These are phyloP conservation scores for Toxoplasma gondii DNA, from an alignment of 169 alveolate species.

Conservation along the genomic window DNA sequence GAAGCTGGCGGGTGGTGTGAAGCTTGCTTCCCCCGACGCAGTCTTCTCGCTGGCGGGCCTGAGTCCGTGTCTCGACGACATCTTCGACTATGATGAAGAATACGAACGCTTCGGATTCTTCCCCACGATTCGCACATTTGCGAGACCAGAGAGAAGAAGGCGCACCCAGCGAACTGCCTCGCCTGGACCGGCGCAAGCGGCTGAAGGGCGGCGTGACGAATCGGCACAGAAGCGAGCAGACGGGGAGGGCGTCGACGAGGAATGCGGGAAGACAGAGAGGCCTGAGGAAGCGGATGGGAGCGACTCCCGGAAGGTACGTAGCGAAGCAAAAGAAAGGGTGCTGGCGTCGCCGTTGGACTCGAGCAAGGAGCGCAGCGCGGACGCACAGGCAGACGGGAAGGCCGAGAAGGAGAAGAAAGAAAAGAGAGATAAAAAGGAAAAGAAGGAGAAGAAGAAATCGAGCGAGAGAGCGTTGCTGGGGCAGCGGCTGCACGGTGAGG, in stretches of 20 bases:
- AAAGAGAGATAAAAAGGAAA: neutral
- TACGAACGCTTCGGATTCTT: slow-evolving; percentile 21
- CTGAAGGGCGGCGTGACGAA: neutral
- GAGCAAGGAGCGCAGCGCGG: neutral
- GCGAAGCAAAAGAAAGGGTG: too few species aligned
- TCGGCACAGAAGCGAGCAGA: neutral
- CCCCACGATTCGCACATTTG: neutral
- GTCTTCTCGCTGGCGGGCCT: neutral
- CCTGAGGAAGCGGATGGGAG: neutral
- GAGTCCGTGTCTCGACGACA: neutral
- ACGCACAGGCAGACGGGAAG: neutral
- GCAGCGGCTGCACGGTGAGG: neutral
- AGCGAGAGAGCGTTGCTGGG: neutral
- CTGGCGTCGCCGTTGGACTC: too few species aligned
- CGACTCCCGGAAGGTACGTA: too few species aligned
- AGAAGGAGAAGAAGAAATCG: neutral
- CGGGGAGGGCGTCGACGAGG: neutral
- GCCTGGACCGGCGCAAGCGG: neutral
- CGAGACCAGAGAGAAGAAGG: neutral
- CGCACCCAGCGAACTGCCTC: neutral
- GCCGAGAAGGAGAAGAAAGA: neutral
- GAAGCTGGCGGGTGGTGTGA: neutral
- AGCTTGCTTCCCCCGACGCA: neutral
- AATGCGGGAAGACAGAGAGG: neutral
- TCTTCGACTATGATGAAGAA: neutral